phyloP scores from a whole-genome alignment of 768 basidiomycete genomes.

The Artomyces pyxidatus region DNA sequence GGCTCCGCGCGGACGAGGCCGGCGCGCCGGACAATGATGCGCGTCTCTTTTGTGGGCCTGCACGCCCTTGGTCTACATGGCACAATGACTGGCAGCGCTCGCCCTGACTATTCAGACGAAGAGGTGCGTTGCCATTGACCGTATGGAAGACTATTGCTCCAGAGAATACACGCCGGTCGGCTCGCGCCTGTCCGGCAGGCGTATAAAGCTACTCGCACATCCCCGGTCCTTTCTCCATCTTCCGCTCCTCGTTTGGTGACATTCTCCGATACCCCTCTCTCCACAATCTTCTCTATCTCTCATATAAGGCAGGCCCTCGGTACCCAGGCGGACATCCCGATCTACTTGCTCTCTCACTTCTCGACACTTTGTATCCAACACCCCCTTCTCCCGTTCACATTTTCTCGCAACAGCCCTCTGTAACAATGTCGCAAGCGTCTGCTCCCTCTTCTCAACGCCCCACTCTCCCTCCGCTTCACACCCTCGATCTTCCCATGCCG shows the following conservation, averaged over 20 bases:
- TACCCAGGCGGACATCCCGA: slow-evolving; percentile 21
- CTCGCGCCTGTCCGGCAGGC: background rate
- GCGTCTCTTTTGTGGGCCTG: slow-evolving; percentile 4
- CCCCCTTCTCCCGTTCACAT: background rate
- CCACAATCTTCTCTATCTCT: slow-evolving; percentile 6
- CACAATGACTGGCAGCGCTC: slow-evolving; percentile 9
- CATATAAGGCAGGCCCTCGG: slow-evolving; percentile 24
- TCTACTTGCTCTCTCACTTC: background rate
- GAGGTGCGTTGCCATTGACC: too few relatives aligned
- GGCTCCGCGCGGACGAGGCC: too few relatives aligned
- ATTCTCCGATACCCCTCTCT: slow-evolving; percentile 3
- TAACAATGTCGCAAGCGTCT: slow-evolving; percentile 9
- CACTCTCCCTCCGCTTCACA: slow-evolving; percentile 12
- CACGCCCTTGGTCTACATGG: background rate
- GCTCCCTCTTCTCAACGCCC: slow-evolving; percentile 8
- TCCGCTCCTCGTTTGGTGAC: slow-evolving; percentile 4
- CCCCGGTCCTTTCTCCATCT: background rate
- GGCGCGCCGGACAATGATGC: slow-evolving; percentile 8
- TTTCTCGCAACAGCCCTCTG: background rate
- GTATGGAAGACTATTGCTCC: too few relatives aligned
- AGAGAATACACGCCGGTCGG: background rate
- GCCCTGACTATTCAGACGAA: background rate
- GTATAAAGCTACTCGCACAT: slow-evolving; percentile 12
- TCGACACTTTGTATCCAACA: background rate
- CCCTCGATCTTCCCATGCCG: slow-evolving; percentile 13